Evolutionary conservation across 139 green algal species (phyloP), one percentile per base, ranked within the genome.

Genomic region (Zygnema circumcarinatum): DNA sequence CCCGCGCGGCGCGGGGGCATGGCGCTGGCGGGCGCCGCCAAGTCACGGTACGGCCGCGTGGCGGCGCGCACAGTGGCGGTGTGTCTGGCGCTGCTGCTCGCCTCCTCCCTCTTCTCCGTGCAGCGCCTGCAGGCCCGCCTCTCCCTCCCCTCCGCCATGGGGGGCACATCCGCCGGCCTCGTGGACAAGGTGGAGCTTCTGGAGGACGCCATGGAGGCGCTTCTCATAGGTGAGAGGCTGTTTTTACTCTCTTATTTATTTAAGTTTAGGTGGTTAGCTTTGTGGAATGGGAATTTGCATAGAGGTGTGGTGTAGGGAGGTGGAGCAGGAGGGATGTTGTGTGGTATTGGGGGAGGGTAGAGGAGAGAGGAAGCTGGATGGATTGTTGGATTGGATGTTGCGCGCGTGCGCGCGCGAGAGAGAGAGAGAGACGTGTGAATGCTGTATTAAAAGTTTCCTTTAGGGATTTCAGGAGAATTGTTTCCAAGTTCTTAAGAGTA

Each of bases 111-210:
- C 22, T 56, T 35, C 38, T n/a, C n/a, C 38, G 2, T 85, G 25
- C 32, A 39, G 38, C 78, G 40, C 52, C 78, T 35, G 78, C 78
- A 85, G 78, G 32, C 38, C 22, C 78, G 78, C 20, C 25, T 85
- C 39, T 68, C 31, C 0, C 31, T 67, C 7, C 7, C 39, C 22
- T 33, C 78, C 25, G 78, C 78, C 52, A 32, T 67, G 31, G 39
- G 25, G 38, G 78, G 78, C 78, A 67, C 33, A 32, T n/a, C 29
- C 0, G 39, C 35, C 0, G 39, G 38, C 40, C 29, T 42, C 7
- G 78, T 31, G 39, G 78, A 42, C 25, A 32, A 53, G 39, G 41
- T 76, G 78, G 78, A 85, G 39, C 38, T 85, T 25, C 78, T 85
- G 1, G 32, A 76, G 25, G 78, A 42, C 78, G 39, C 39, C 39